These are phyloP conservation scores for Aspergillus aculeatus DNA, from an alignment of 2,329 filamentous ascomycete species.

Conservation along the genomic window DNA sequence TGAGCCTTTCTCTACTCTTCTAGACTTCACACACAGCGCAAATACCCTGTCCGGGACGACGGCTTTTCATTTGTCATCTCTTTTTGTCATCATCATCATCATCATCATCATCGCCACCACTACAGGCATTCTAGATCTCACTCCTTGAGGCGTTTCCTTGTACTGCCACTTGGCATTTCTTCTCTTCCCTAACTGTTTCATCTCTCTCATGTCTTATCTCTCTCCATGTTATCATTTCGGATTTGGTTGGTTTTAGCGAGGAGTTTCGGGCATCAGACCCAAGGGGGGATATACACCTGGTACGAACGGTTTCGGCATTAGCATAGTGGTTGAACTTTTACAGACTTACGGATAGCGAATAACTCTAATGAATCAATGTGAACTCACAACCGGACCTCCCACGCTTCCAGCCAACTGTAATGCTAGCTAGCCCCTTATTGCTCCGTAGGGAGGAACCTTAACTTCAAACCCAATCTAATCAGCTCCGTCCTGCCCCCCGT, in stretches of 20 bases:
- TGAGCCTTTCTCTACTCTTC: slow-evolving; percentile 4
- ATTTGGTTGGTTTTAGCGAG: slow-evolving; percentile 13
- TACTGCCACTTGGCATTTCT: not conserved
- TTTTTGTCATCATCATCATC: not conserved
- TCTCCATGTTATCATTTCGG: slow-evolving; percentile 3
- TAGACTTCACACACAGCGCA: slow-evolving; percentile 10
- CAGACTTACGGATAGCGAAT: not conserved
- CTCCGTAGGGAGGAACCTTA: slow-evolving; percentile 2
- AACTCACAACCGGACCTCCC: not conserved
- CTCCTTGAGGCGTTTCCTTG: slow-evolving; percentile 11
- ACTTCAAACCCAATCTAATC: slow-evolving; percentile 15
- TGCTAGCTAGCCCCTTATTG: not conserved
- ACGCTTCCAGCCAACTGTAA: not conserved
- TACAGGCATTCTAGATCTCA: slow-evolving; percentile 6
- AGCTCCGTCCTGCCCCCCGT: not conserved
- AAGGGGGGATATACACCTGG: slow-evolving; percentile 8
- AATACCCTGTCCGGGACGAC: slow-evolving; percentile 9
- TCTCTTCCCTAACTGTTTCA: not conserved
- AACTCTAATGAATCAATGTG: slow-evolving; percentile 6
- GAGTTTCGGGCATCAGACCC: slow-evolving; percentile 14
- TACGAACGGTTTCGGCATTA: slow-evolving; percentile 6
- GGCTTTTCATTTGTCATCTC: slow-evolving; percentile 10
- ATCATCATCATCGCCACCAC: slow-evolving; percentile 1
- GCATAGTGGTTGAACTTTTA: not conserved
- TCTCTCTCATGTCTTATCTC: not conserved